phyloP scores from a whole-genome alignment of 768 basidiomycete species.

The Psilocybe cyanescens region DNA sequence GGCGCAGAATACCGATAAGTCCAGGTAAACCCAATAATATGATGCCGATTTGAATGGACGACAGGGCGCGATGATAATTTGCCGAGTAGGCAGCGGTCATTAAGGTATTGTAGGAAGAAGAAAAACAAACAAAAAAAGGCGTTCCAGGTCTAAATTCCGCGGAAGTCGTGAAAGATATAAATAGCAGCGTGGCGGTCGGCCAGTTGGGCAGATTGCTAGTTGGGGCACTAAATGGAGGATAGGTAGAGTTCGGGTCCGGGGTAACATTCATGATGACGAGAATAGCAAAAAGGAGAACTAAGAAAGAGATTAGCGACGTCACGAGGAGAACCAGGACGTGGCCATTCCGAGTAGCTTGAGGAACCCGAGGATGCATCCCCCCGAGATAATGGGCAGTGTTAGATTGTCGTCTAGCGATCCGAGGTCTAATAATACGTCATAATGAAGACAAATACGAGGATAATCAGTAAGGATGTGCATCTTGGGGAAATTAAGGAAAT shows the following conservation, averaged over 20 bases:
- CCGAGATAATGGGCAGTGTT: conserved; percentile 86
- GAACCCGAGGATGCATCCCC: conserved; percentile 57
- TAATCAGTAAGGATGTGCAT: conserved; percentile 3
- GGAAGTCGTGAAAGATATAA: neutral
- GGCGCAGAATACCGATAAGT: neutral
- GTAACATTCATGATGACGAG: neutral
- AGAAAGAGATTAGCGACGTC: neutral
- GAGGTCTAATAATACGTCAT: conserved; percentile 57
- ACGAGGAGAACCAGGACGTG: conserved; percentile 26
- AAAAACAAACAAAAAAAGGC: neutral
- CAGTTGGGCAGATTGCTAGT: neutral
- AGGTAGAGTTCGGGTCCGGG: neutral
- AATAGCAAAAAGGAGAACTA: neutral
- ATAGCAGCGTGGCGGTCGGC: neutral
- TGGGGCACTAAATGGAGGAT: neutral
- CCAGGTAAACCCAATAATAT: neutral
- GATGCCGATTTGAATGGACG: neutral
- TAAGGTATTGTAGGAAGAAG: neutral
- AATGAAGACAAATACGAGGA: neutral
- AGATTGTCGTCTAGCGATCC: conserved; percentile 89
- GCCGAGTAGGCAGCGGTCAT: neutral
- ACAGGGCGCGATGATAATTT: neutral
- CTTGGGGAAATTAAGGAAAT: conserved; percentile 1
- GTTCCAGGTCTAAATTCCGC: neutral
- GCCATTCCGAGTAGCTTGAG: conserved; percentile 42